A percentile compares a stretch with the other conserved stretches of the same genome.
phyloP scores from a whole-genome alignment of 768 basidiomycete genomes.

The Leccinum barrowsii region DNA sequence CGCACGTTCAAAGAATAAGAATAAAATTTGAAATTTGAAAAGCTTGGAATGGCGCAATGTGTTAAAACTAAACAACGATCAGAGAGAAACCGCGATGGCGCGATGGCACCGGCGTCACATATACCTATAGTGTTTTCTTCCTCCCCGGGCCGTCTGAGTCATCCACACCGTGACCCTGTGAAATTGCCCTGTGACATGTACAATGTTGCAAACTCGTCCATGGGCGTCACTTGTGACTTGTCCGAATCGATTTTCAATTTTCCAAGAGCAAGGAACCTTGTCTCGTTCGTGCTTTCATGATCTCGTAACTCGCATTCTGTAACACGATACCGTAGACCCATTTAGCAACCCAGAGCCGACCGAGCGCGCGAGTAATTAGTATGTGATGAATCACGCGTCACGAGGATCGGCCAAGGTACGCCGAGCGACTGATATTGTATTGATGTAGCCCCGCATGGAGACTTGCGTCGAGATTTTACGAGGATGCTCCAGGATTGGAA shows the following conservation, averaged over 20 bases:
- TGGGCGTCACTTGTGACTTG: not conserved
- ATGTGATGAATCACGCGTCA: not conserved
- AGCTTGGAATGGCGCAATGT: not conserved
- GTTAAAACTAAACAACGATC: not conserved
- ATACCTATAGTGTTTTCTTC: not conserved
- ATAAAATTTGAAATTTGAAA: not conserved
- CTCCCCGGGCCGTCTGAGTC: too few species aligned
- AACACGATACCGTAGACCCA: not conserved
- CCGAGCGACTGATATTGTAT: not conserved
- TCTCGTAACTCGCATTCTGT: not conserved
- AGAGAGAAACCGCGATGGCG: not conserved
- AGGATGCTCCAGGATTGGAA: not conserved
- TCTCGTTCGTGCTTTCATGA: not conserved
- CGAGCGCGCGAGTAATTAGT: not conserved
- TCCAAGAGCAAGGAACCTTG: not conserved
- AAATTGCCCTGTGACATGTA: not conserved
- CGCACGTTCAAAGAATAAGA: not conserved
- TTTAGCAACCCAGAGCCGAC: not conserved
- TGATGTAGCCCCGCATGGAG: not conserved
- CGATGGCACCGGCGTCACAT: not conserved
- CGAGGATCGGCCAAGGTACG: not conserved
- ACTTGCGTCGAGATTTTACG: not conserved
- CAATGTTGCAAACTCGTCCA: not conserved
- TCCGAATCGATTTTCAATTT: not conserved
- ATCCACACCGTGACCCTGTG: not conserved